Evolutionary conservation across 2,329 filamentous ascomycete genomes (phyloP).

Genomic region (Fusarium coffeatum): DNA sequence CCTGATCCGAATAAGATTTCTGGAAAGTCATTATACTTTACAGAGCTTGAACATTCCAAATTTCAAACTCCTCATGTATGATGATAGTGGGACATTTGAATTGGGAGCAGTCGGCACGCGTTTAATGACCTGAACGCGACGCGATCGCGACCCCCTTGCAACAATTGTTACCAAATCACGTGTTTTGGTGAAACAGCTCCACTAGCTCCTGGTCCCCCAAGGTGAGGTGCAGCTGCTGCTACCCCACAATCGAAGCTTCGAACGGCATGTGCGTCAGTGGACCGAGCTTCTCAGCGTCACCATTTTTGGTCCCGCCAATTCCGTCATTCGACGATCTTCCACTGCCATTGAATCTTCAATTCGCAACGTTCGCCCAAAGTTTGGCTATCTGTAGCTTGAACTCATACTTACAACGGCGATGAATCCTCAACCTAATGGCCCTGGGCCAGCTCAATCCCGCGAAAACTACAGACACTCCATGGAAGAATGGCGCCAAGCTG

Average conservation of each 20-base stretch:
- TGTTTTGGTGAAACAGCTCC: conserved; percentile 29
- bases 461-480: conserved; percentile 46
- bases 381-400: background rate
- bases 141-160: conserved; percentile 33
- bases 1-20: conserved; percentile 56
- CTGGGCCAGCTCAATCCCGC: conserved; percentile 31
- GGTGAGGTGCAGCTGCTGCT: conserved; percentile 14
- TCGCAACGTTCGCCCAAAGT: background rate
- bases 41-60: conserved; percentile 31
- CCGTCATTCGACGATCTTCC: conserved; percentile 33
- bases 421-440: conserved; percentile 35
- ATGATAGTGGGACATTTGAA: conserved; percentile 30
- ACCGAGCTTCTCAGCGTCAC: conserved; percentile 41
- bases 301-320: conserved; percentile 34
- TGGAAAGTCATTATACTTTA: conserved; percentile 53
- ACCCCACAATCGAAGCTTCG: conserved; percentile 8
- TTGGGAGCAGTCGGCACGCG: conserved; percentile 38
- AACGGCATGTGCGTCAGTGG: conserved; percentile 27
- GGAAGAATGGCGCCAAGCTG: conserved; percentile 50
- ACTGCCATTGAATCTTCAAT: background rate
- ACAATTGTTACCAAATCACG: conserved; percentile 41
- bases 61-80: conserved; percentile 28
- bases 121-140: conserved; percentile 46
- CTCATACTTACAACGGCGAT: conserved; percentile 16
- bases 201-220: conserved; percentile 15